Evolutionary conservation across 345 rosid species (phyloP).

Genomic region (Excoecaria cochinchinensis): DNA sequence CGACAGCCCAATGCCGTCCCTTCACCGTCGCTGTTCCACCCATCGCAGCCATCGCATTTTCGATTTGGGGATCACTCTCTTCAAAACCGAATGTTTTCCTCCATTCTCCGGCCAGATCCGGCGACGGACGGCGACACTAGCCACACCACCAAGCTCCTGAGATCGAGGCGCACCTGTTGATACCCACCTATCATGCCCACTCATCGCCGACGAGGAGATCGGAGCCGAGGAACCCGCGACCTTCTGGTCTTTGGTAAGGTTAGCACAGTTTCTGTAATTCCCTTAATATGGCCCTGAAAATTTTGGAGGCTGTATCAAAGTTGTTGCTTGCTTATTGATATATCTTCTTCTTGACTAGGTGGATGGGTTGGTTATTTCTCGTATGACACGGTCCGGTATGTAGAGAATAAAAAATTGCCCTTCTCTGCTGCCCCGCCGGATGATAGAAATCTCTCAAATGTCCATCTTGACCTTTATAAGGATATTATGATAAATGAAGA

Average conservation of each 20-base stretch:
- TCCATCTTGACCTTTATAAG: slow-evolving; percentile 90
- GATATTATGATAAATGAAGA: slow-evolving; percentile 77
- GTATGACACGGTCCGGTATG: slow-evolving; percentile 87
- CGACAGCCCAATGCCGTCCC: too few species aligned
- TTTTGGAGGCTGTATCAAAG: not conserved
- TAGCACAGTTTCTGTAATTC: not conserved
- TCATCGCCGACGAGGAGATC: too few species aligned
- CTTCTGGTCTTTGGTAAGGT: not conserved
- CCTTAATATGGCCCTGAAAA: not conserved
- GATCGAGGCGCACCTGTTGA: too few species aligned
- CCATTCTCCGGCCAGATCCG: too few species aligned
- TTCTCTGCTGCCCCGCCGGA: slow-evolving; percentile 70
- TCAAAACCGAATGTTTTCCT: too few species aligned
- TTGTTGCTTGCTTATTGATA: not conserved
- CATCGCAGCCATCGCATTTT: too few species aligned
- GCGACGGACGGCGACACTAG: too few species aligned
- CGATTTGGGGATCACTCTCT: too few species aligned
- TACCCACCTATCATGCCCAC: too few species aligned
- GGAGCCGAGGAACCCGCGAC: too few species aligned
- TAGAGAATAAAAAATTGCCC: slow-evolving; percentile 83
- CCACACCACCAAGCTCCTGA: too few species aligned
- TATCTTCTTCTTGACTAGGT: slow-evolving; percentile 43
- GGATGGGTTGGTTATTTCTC: slow-evolving; percentile 99
- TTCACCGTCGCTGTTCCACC: too few species aligned
- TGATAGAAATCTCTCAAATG: slow-evolving; percentile 89